Base-by-base conservation (phyloP, 2,329 filamentous ascomycete species). In the Ophiostoma ips region DNA sequence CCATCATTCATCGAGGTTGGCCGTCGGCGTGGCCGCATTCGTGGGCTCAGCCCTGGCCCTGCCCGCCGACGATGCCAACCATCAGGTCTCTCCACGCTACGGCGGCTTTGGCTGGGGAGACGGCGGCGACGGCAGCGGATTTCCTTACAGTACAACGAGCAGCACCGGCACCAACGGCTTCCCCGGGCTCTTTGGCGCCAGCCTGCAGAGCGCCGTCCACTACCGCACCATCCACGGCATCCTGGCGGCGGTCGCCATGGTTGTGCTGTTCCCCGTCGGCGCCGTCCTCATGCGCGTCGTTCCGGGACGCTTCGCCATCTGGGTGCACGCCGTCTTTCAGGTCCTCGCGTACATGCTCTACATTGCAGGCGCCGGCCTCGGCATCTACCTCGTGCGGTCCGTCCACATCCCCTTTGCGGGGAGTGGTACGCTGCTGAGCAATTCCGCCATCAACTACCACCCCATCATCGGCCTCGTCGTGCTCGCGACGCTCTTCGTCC, bases 401-500 rank as follows among this genome's bases (percentile, higher is more conserved):
- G 58, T 70, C 3, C 58, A 55, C 18, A 54, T 66, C 3, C 64
- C 65, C 0, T 61, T 61, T 10, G 52, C 54, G 1, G 57, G 58
- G 1, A 56, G 57, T 0, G 58, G 58, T 3, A 62, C 54, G 24
- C 43, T 68, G 62, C 52, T 70, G 7, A 54, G 58, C 12, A 57
- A 59, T n/a, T 53, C 58, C 6, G 48, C 57, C 4, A 58, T 59
- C 33, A 68, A 66, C 54, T 64, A 62, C 41, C 71, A 74, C 55
- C 68, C 68, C 33, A 69, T 72, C 54, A 67, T 73, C 52, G 71
- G 71, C 30, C 58, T 72, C 46, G 59, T 70, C 4, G 57, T 69
- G 3, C 61, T 73, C 8, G 62, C 53, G 11, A 49, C 61, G 1
- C 58, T 73, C 5, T 52, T 67, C 54, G 50, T 68, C 41, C 69